These are phyloP conservation scores for Phytopythium aichiense DNA, from an alignment of 352 stramenopile genomes.

Conservation along the genomic window DNA sequence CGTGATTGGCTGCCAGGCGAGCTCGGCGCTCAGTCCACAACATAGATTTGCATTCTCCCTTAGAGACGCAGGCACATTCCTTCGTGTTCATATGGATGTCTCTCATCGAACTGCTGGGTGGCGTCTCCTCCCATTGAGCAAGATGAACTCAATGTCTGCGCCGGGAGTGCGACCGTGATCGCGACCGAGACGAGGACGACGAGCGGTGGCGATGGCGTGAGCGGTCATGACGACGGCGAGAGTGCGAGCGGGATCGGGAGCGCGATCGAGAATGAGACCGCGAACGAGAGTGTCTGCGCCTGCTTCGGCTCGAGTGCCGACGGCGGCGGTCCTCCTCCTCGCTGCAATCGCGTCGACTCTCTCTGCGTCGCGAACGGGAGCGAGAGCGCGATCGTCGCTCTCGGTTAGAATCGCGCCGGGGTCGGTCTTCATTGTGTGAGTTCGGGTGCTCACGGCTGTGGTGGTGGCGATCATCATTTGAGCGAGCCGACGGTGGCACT, in stretches of 20 bases:
- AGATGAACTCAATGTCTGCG: conserved; percentile 1
- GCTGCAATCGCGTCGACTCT: conserved; percentile 18
- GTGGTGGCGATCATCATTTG: not conserved
- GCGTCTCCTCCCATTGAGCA: not conserved
- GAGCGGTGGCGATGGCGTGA: conserved; percentile 9
- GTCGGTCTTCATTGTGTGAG: not conserved
- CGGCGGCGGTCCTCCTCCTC: conserved; percentile 10
- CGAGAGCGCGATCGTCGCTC: conserved; percentile 2
- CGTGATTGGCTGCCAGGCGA: conserved; percentile 8
- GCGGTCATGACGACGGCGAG: conserved; percentile 12
- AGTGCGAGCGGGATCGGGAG: conserved; percentile 36
- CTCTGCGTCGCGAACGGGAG: conserved; percentile 10
- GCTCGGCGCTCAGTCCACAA: not conserved
- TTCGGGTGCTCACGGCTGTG: not conserved
- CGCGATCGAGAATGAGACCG: conserved; percentile 23
- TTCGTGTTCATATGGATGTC: not conserved
- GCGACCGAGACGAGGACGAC: conserved; percentile 22
- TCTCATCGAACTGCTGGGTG: not conserved
- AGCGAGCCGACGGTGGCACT: not conserved
- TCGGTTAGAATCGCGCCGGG: too few species aligned
- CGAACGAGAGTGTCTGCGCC: conserved; percentile 23
- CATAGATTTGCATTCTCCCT: conserved; percentile 10
- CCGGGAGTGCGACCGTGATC: conserved; percentile 23
- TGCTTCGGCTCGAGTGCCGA: conserved; percentile 15
- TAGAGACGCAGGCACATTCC: not conserved